Evolutionary conservation across 768 basidiomycete species (phyloP).

Genomic region (Strobilomyces dryophilus): DNA sequence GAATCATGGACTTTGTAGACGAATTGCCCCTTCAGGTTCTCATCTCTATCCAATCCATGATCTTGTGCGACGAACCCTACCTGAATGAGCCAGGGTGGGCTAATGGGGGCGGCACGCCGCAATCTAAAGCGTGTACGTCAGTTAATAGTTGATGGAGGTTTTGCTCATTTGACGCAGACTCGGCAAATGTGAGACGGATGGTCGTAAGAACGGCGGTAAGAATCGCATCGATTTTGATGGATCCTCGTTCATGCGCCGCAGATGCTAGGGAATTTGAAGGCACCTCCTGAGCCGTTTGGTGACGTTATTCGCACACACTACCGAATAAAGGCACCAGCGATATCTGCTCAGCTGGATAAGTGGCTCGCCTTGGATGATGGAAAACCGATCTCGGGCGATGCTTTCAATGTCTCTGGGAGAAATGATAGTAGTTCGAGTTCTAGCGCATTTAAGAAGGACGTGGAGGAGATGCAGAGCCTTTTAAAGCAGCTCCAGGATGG

Average conservation of each 20-base stretch:
- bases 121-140: slow-evolving; percentile 70
- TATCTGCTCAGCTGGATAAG: slow-evolving; percentile 69
- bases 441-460: slow-evolving; percentile 64
- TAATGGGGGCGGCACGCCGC: slow-evolving; percentile 61
- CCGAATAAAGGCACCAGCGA: slow-evolving; percentile 71
- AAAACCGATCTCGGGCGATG: slow-evolving; percentile 50
- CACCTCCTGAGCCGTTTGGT: slow-evolving; percentile 79
- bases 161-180: slow-evolving; percentile 48
- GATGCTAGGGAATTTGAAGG: slow-evolving; percentile 84
- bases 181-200: slow-evolving; percentile 91
- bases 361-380: slow-evolving; percentile 81
- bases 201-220: slow-evolving; percentile 81
- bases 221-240: not conserved
- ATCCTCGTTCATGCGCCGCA: slow-evolving; percentile 27
- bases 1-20: not conserved
- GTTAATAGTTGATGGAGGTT: not conserved
- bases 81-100: slow-evolving; percentile 93
- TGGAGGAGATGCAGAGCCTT: slow-evolving; percentile 64
- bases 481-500: slow-evolving; percentile 43
- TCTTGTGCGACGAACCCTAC: slow-evolving; percentile 89
- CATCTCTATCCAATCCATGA: slow-evolving; percentile 96
- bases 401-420: slow-evolving; percentile 39
- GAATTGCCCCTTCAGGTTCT: slow-evolving; percentile 47
- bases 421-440: slow-evolving; percentile 42
- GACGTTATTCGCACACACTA: slow-evolving; percentile 91